Base-by-base conservation (phyloP, 1,139 yeast genomes). In the Hyphopichia burtonii region DNA sequence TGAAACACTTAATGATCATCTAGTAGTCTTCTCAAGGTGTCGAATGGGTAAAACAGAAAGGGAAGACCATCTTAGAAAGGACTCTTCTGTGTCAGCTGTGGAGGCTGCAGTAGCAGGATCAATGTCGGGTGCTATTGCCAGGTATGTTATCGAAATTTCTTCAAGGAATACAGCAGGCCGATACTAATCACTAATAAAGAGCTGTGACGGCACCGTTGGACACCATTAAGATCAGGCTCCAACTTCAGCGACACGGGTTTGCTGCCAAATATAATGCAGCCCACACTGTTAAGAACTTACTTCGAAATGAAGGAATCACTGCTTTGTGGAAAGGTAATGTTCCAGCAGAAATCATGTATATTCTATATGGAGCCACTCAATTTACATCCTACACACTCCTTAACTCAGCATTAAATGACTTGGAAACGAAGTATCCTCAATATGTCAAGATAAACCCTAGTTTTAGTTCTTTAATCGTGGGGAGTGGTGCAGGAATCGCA, bases 311-410 rank as follows among this genome's bases (percentile, higher is more conserved):
- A 49, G 78, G 78, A 2, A 48, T 69, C 7, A 34, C 50, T 17
- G 78, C 91, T 0, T 70, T 93, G 18, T 93, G 98, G 98, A 91
- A 90, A 61, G 99, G 99, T 1, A 93, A 93, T 59, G 78, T 88
- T 0, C 96, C 99, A 0, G 99, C 98, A 0, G 91, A 89, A 51
- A 63, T 82, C 34, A 77, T 93, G 80, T 93, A 93, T 56, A 71
- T 93, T 15, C 51, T 86, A 18, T 93, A 93, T 54, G 96, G 98
- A 11, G 90, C 88, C 1, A 68, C 80, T 1, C 98, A 93, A 59
- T 93, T 93, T 63, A 72, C 93, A 1, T 68, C 89, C 1, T 89
- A 85, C 58, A 71, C 88, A 1, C 58, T 72, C 1, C 61, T 82
- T 34, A 85, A 83, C 57, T 63, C 61, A 6, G 42, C 62, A 27